phyloP scores from a whole-genome alignment of 23 red algal genomes.

The Pyropia haitanensis region DNA sequence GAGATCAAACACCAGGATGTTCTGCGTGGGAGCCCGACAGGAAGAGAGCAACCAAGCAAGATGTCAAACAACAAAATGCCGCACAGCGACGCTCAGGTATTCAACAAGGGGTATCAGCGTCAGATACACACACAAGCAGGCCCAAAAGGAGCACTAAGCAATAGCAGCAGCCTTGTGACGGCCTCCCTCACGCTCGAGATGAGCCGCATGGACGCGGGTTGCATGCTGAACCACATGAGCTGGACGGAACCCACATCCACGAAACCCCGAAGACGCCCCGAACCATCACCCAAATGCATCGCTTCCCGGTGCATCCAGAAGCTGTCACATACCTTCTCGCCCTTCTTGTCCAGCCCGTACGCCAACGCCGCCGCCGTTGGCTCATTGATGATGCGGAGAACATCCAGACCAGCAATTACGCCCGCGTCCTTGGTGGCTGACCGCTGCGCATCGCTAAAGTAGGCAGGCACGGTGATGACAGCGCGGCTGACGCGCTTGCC shows the following conservation, averaged over 20 bases:
- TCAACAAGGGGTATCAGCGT: not conserved
- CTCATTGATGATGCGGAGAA: conserved; percentile 97
- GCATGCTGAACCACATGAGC: no score
- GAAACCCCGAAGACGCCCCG: not conserved
- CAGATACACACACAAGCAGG: not conserved
- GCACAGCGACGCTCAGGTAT: no score
- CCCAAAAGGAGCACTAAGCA: not conserved
- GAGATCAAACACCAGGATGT: conserved; percentile 97
- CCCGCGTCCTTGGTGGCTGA: conserved; percentile 92
- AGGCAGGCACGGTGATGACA: conserved; percentile 94
- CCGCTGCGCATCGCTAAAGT: conserved; percentile 96
- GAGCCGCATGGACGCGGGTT: not conserved
- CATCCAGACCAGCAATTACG: conserved; percentile 87
- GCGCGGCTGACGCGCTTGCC: conserved; percentile 69
- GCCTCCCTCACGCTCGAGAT: no score
- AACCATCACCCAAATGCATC: no score
- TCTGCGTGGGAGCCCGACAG: not conserved
- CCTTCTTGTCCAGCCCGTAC: conserved; percentile 93
- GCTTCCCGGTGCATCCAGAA: no score
- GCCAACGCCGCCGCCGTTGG: conserved; percentile 93
- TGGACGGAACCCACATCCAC: no score
- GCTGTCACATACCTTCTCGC: conserved; percentile 20
- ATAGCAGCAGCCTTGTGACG: no score
- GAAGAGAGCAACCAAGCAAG: no score
- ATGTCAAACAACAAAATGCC: no score